A percentile compares a stretch with the other conserved stretches of the same genome.
phyloP scores from a whole-genome alignment of 306 rosid species.

The Gleditsia sinensis region DNA sequence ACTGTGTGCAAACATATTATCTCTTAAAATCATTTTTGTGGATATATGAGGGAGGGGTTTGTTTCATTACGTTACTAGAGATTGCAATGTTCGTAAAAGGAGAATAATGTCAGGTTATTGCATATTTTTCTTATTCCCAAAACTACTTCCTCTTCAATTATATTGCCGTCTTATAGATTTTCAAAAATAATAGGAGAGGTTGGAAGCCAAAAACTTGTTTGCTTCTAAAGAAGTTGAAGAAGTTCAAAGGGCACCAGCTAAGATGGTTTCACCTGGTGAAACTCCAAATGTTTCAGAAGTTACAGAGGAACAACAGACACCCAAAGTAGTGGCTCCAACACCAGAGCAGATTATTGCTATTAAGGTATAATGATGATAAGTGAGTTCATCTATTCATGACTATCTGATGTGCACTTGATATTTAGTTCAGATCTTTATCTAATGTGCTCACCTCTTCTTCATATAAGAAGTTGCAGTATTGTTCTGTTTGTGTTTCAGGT shows the following conservation, averaged over 20 bases:
- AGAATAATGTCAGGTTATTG: background rate
- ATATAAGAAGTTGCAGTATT: background rate
- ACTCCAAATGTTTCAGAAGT: conserved; percentile 52
- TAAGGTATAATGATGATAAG: conserved; percentile 53
- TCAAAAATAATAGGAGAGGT: conserved; percentile 64
- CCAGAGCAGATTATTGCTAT: conserved; percentile 93
- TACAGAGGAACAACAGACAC: conserved; percentile 63
- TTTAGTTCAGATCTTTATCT: conserved; percentile 4
- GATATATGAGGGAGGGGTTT: background rate
- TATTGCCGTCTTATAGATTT: conserved; percentile 26
- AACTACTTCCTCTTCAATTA: background rate
- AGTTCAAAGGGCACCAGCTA: conserved; percentile 57
- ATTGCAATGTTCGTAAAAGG: background rate
- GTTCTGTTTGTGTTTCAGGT: background rate
- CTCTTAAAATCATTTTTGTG: background rate
- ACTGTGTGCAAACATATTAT: background rate
- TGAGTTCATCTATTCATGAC: background rate
- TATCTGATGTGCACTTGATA: background rate
- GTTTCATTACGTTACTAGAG: conserved; percentile 4
- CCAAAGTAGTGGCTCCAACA: conserved; percentile 73
- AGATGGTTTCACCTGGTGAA: conserved; percentile 47
- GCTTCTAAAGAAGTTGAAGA: conserved; percentile 70
- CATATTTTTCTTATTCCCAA: background rate
- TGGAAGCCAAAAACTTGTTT: conserved; percentile 80
- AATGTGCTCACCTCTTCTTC: conserved; percentile 4